Percentiles rank a stretch among this genome's conserved stretches.
These are phyloP conservation scores for Leccinum pachyderme DNA, from an alignment of 1,284 basidiomycete genomes.

Conservation along the genomic window DNA sequence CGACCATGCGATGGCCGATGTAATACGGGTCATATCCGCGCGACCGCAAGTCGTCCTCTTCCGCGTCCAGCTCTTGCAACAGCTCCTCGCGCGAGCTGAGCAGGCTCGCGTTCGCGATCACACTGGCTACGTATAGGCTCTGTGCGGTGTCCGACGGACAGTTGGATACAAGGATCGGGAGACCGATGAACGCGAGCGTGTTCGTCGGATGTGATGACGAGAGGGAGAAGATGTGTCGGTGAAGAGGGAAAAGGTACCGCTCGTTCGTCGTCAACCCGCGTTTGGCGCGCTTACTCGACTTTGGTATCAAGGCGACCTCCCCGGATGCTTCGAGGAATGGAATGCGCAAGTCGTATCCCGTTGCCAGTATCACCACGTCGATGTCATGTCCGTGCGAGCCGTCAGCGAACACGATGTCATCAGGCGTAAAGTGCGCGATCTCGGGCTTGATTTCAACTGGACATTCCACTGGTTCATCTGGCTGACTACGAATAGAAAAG, in stretches of 20 bases:
- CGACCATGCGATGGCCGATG: slow-evolving; percentile 48
- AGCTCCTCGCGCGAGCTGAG: slow-evolving; percentile 42
- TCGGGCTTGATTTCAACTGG: slow-evolving; percentile 39
- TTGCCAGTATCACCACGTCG: slow-evolving; percentile 50
- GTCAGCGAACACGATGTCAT: slow-evolving; percentile 47
- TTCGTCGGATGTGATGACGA: slow-evolving; percentile 45
- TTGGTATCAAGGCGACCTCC: slow-evolving; percentile 27
- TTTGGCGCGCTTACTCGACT: slow-evolving; percentile 24
- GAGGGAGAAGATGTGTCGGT: slow-evolving; percentile 52
- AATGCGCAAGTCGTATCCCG: slow-evolving; percentile 52
- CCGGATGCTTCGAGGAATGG: slow-evolving; percentile 49
- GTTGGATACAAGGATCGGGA: slow-evolving; percentile 44
- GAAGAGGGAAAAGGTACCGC: slow-evolving; percentile 54
- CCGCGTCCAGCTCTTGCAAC: slow-evolving; percentile 39
- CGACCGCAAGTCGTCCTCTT: slow-evolving; percentile 39
- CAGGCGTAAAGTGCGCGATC: slow-evolving; percentile 46
- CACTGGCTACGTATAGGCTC: slow-evolving; percentile 45
- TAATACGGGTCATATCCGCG: slow-evolving; percentile 48
- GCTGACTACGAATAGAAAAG: slow-evolving; percentile 38
- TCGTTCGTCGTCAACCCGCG: slow-evolving; percentile 44
- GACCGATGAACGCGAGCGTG: slow-evolving; percentile 54
- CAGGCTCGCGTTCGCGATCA: slow-evolving; percentile 41
- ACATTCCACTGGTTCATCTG: slow-evolving; percentile 26
- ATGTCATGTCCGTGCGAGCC: slow-evolving; percentile 39
- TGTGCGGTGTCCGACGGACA: slow-evolving; percentile 53